These are phyloP conservation scores for Mrakia blollopis DNA, from an alignment of 768 basidiomycete species.

Conservation along the genomic window DNA sequence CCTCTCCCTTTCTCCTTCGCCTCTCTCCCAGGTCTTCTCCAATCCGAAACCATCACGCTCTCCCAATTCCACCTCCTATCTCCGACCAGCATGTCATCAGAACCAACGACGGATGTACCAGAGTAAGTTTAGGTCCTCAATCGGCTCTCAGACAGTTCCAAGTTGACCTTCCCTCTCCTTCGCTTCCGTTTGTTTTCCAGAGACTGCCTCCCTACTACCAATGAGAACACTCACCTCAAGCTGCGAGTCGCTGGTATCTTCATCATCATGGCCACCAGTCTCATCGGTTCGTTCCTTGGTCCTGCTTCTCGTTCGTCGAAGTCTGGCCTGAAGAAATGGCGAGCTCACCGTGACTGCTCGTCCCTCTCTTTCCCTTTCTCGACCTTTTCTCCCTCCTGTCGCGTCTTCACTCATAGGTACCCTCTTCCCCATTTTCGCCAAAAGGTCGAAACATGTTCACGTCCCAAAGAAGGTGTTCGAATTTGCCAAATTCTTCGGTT, in stretches of 20 bases:
- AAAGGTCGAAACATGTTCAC: conserved; percentile 11
- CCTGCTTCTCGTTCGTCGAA: background rate
- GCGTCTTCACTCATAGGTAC: background rate
- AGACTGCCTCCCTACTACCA: background rate
- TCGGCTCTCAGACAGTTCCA: background rate
- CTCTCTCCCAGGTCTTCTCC: background rate
- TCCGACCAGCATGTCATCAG: background rate
- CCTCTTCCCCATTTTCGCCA: conserved; percentile 26
- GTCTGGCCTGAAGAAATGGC: background rate
- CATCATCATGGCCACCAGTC: conserved; percentile 14
- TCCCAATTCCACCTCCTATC: background rate
- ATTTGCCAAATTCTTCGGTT: conserved; percentile 24
- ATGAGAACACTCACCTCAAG: conserved; percentile 9
- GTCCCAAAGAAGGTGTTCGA: conserved; percentile 12
- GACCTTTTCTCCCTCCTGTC: background rate
- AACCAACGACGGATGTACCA: background rate
- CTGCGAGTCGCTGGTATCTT: conserved; percentile 28
- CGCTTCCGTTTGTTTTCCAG: background rate
- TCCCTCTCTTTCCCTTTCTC: background rate
- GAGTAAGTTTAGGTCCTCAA: background rate
- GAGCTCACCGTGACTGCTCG: background rate
- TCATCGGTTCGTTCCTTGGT: background rate
- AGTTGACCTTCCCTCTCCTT: background rate
- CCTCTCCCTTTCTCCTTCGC: background rate
- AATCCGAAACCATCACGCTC: background rate